Percentiles rank a stretch among this genome's conserved stretches.
Evolutionary conservation across 345 rosid species (phyloP).

Genomic region (Hibiscus syriacus): DNA sequence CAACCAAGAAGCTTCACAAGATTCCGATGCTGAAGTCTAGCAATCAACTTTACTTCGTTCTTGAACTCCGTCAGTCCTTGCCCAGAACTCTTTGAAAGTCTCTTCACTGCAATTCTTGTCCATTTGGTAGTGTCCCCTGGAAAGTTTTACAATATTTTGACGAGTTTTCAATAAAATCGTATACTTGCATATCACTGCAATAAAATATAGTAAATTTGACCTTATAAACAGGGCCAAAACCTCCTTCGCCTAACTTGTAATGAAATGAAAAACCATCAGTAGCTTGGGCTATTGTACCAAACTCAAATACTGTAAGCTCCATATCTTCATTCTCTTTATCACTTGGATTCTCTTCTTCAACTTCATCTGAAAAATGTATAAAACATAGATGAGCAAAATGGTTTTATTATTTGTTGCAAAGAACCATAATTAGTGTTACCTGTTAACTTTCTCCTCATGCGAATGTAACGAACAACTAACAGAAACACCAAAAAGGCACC

Average conservation of each 20-base stretch:
- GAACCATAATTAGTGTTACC: neutral
- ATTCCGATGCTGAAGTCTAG: constrained; percentile 45
- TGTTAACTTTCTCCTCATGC: neutral
- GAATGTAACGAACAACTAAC: neutral
- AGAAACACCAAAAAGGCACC: neutral
- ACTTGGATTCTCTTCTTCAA: neutral
- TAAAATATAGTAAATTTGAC: constrained; percentile 15
- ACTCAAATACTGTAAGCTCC: constrained; percentile 19
- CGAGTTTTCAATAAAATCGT: neutral
- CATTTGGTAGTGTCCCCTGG: constrained; percentile 35
- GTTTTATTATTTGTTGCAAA: too few species aligned
- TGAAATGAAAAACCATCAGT: constrained; percentile 29
- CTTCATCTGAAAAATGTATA: neutral
- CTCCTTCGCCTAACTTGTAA: constrained; percentile 52
- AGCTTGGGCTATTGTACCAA: constrained; percentile 19
- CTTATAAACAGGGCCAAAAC: constrained; percentile 59
- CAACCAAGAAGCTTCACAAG: constrained; percentile 39
- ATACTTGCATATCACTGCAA: neutral
- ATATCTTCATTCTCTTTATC: constrained; percentile 5
- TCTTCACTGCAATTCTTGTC: constrained; percentile 47
- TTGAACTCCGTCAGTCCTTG: constrained; percentile 41
- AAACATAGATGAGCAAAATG: too few species aligned
- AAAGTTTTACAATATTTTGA: neutral
- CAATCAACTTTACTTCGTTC: constrained; percentile 37
- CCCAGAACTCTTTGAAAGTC: constrained; percentile 35